Evolutionary conservation across 208 protist genomes (phyloP).

Genomic region (Novymonas esmeraldas): DNA sequence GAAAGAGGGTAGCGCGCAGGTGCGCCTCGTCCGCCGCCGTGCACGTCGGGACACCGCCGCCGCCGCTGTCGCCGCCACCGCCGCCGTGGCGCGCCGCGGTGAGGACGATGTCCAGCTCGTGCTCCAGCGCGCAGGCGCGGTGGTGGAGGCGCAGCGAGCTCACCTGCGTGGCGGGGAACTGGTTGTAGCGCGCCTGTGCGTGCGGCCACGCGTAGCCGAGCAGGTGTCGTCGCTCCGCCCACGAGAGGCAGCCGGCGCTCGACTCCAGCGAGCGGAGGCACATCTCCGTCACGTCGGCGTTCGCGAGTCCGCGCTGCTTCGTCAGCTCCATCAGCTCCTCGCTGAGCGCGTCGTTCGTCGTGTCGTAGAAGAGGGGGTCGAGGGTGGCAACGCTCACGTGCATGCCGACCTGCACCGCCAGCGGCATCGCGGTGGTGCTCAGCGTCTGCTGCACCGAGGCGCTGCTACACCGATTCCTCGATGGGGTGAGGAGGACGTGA

Average conservation of each 20-base stretch:
- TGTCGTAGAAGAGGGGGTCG: slow-evolving; percentile 94
- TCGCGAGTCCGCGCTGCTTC: slow-evolving; percentile 48
- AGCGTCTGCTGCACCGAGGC: slow-evolving; percentile 61
- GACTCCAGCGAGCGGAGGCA: slow-evolving; percentile 50
- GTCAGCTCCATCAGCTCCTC: slow-evolving; percentile 64
- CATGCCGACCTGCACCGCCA: slow-evolving; percentile 93
- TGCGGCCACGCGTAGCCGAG: slow-evolving; percentile 62
- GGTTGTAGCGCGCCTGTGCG: slow-evolving; percentile 50
- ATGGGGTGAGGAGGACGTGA: slow-evolving; percentile 95
- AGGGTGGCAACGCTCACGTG: slow-evolving; percentile 96
- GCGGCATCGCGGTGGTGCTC: slow-evolving; percentile 81
- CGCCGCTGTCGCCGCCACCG: neutral
- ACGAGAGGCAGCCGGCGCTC: slow-evolving; percentile 22
- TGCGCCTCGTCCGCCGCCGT: neutral
- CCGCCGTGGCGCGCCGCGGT: slow-evolving; percentile 3
- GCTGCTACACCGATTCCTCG: slow-evolving; percentile 85
- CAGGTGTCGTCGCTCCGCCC: slow-evolving; percentile 26
- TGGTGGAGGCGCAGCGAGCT: slow-evolving; percentile 69
- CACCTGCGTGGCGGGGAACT: slow-evolving; percentile 65
- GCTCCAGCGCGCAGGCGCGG: slow-evolving; percentile 52
- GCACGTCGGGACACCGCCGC: neutral
- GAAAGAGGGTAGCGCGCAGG: slow-evolving; percentile 10
- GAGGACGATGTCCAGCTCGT: slow-evolving; percentile 74
- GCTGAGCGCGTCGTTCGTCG: slow-evolving; percentile 59
- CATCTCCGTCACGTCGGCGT: slow-evolving; percentile 71